Base-by-base conservation (phyloP, 139 green algal genomes). In the Micractinium sp. region DNA sequence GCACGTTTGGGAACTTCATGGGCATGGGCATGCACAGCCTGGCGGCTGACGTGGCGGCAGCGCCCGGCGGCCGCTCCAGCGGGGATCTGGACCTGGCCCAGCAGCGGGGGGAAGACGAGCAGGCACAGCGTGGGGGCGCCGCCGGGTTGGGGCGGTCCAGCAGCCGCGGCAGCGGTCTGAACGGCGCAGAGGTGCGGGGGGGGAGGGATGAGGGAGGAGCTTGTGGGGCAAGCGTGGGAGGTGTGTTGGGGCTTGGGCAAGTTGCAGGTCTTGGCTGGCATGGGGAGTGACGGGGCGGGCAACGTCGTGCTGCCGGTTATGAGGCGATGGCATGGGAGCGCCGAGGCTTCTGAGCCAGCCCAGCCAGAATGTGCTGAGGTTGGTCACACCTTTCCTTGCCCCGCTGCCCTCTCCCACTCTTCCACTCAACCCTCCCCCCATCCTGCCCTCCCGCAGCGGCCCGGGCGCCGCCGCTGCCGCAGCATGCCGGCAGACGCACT, bases 1-100 rank as follows among this genome's bases (percentile, higher is more conserved):
- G 76, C 86, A 79, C 76, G 16, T 76, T 87, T 36, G 84, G 56
- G 31, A 41, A 56, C 61, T 92, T 89, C 80, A 89, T 93, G 87
- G 90, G 91, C 19, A 80, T 88, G 67, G 56, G 81, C 83, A 61
- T 77, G 7, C 29, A 66, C 39, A 87, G 60, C 83, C 66, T 87
- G 39, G 41, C 71, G 15, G 83, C 83, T 14, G 66, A 87, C 71
- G 14, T 87, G 83, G 83, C 79, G 38, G 39, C 60, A 29, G 83
- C 22, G 33, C 33, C 9, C 47, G 47, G 47, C 47, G 47, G 47
- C 47, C 47, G 47, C 7, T 56, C 47, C 47, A 56, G 47, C 47
- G 9, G 33, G 47, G 31, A 12, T 0, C 73, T 39, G 73, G 35
- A n/a, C 41, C 27, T 76, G 69, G 25, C 81, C 3, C 83, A 69